Conservation (phyloP, 768 basidiomycete genomes). For the Gloeostereum incarnatum region DNA sequence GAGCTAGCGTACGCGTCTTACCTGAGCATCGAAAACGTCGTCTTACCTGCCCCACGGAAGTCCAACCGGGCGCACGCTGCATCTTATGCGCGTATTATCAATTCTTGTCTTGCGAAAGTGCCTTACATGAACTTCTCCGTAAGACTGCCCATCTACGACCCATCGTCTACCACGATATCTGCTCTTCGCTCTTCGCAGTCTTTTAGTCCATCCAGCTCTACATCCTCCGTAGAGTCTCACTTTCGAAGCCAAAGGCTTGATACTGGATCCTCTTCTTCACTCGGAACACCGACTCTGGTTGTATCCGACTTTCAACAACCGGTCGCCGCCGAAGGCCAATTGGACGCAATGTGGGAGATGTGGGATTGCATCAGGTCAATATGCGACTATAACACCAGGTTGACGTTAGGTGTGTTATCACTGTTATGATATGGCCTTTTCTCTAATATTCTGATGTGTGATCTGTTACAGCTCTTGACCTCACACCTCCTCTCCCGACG, state of each 20-base stretch:
- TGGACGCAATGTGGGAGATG: slow-evolving; percentile 91
- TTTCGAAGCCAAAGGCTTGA: too few species aligned
- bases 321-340: slow-evolving; percentile 37
- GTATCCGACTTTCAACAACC: slow-evolving; percentile 19
- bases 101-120: slow-evolving; percentile 59
- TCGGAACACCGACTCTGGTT: slow-evolving; percentile 24
- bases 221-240: too few species aligned
- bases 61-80: slow-evolving; percentile 69
- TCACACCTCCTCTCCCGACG: slow-evolving; percentile 80
- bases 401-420: slow-evolving; percentile 26
- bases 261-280: too few species aligned
- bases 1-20: slow-evolving; percentile 92
- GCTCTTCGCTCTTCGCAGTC: slow-evolving; percentile 13
- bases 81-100: slow-evolving; percentile 89
- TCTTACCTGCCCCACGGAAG: slow-evolving; percentile 76
- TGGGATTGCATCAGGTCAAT: slow-evolving; percentile 93
- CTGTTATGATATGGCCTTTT: background rate
- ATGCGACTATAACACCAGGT: slow-evolving; percentile 72
- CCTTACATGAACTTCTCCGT: slow-evolving; percentile 77
- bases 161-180: too few species aligned
- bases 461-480: slow-evolving; percentile 69
- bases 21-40: slow-evolving; percentile 74
- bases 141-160: slow-evolving; percentile 76
- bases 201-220: slow-evolving; percentile 3
- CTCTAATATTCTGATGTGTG: background rate